Percentiles rank a stretch among this genome's conserved stretches.
Conservation (phyloP, 2,329 filamentous ascomycete genomes). For the Cordyceps pruinosa region DNA sequence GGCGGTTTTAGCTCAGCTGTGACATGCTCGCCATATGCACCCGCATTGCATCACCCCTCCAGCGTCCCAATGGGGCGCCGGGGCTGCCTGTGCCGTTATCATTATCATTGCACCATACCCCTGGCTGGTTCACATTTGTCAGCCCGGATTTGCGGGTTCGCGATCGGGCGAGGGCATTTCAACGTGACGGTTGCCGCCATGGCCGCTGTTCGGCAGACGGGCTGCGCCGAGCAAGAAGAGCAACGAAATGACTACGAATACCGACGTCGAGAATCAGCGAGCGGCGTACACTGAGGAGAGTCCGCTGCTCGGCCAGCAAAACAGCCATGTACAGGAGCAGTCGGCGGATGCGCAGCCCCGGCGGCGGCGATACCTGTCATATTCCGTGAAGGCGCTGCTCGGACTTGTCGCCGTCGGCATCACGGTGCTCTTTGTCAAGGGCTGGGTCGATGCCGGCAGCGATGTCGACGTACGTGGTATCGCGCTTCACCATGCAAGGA, state of each 20-base stretch:
- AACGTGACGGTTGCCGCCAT: not conserved
- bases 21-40: conserved; percentile 7
- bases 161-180: not conserved
- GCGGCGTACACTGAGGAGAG: not conserved
- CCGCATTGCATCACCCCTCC: conserved; percentile 8
- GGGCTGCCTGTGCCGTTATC: not conserved
- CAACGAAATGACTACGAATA: not conserved
- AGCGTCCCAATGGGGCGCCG: not conserved
- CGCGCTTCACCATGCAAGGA: not conserved
- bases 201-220: not conserved
- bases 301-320: not conserved
- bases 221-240: not conserved
- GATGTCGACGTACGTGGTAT: conserved; percentile 31
- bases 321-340: not conserved
- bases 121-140: not conserved
- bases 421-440: conserved; percentile 33
- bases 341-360: not conserved
- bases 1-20: not conserved
- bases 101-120: not conserved
- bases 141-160: not conserved
- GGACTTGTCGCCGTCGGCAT: not conserved
- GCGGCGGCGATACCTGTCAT: not conserved
- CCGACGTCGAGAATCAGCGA: conserved; percentile 1
- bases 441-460: conserved; percentile 36
- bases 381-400: not conserved